Base-by-base conservation (phyloP, 495 filamentous ascomycete species). In the Neurospora pannonica region DNA sequence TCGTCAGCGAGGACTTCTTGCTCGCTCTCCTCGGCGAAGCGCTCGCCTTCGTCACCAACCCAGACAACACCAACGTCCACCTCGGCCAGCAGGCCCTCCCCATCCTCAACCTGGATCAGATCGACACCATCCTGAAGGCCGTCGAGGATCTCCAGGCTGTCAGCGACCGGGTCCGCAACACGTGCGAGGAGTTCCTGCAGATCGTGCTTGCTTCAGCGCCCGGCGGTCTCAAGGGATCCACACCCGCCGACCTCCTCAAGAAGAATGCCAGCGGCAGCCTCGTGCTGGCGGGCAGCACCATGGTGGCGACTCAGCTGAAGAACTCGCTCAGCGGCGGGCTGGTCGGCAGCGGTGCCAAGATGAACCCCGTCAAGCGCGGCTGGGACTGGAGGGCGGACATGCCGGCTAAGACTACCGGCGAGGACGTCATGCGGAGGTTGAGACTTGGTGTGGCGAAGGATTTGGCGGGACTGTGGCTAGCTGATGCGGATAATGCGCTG, bases 351-450 rank as follows among this genome's bases (percentile, higher is more conserved):
- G 72, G 71, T 62, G 75, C 73, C 80, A 86, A 87, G 77, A 84
- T 83, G 15, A 81, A 83, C 38, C 54, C 54, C 24, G 76, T 84
- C 19, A 86, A 88, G 80, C 85, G 93, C 71, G 91, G 91, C 1
- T 97, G 94, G 94, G 94, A 98, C 83, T 98, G 94, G 94, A 83
- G 94, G 75, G 85, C 83, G 7, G 88, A 88, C 13, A 80, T 95
- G 71, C 78, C 84, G 15, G 88, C 87, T 62, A 83, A 84, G 38
- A 86, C 85, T 13, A 89, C 77, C 71, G 92, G 89, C 0, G 84
- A 87, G 76, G 92, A 95, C 77, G 83, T 97, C 2, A 82, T 97
- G 46, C 83, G 86, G 72, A 85, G 92, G 77, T 77, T 97, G 84
- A 87, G 94, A 78, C 78, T 92, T 73, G 92, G 92, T 31, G 78